Evolutionary conservation across 2,329 filamentous ascomycete species (phyloP), one percentile per base, ranked within the genome.

Genomic region (Fonsecaea nubica): DNA sequence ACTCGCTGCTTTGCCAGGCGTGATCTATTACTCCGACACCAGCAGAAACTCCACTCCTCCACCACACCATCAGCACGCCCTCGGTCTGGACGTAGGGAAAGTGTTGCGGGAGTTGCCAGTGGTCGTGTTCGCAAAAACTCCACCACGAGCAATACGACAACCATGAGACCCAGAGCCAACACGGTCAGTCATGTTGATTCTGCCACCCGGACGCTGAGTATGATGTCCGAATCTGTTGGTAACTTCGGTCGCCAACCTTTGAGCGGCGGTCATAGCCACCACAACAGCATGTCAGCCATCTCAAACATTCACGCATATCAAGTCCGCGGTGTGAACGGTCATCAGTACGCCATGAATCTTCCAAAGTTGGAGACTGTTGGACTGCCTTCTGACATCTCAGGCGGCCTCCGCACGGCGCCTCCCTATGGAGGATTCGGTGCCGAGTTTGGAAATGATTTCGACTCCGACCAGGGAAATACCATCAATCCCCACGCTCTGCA

Each of bases 41-140:
- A 99, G 84, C 95, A 99, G 84, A 99, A 99, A 84, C 86, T 99
- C 56, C 95, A 99, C 78, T 92, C 96, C 85, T 92, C 92, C 32
- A 92, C 92, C 12, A 93, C 93, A 0, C 91, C 95, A 5, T 93
- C 93, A 5, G 90, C 93, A 54, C 88, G 93, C 67, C 93, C 93
- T 54, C 89, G 93, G 73, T 93, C 92, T 73, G 83, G 80, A 73
- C 90, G 94, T 72, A 88, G 95, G 71, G 95, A 98, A 81, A 98
- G 95, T 78, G 91, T 86, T 5, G 86, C 90, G 67, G 87, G 90
- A 67, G 88, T 89, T 8, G 84, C 87, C 13, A 86, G 85, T 36
- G 83, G 89, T 71, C 87, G 93, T 67, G 92, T 94, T 64, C 91
- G 95, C 67, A 98, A 98, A 83, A 96, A 94, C 77, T 98, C 95